Evolutionary conservation across 2,329 filamentous ascomycete genomes (phyloP), one percentile per base, ranked within the genome.

Genomic region (Fusarium sp.): DNA sequence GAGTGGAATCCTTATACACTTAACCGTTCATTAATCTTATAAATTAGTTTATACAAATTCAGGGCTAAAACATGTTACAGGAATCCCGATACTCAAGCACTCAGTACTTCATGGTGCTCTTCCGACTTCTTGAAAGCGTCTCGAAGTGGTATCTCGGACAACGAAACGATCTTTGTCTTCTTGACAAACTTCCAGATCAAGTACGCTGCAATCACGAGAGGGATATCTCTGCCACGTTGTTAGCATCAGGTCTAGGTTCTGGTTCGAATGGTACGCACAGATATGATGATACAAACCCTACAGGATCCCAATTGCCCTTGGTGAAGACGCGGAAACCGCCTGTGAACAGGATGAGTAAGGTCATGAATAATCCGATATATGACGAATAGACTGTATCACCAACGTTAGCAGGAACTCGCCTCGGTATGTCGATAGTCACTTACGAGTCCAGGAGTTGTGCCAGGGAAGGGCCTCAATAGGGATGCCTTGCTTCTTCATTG

Each of bases 311-410:
- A 58, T 86, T 84, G 4, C 87, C 87, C 35, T 77, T 78, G 2
- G 86, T 88, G 60, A 90, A 90, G 5, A 87, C 85, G 3, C 80
- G 73, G 68, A 93, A 93, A 1, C 91, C 91, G 37, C 88, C 87
- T 6, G 91, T 93, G 40, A 93, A 81, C 5, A 94, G 79, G 62
- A 93, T 89, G 40, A 91, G 76, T 27, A 88, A 79, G 72, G 84
- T 87, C 81, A 89, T 86, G 62, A 82, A 74, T 7, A 94, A 80
- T 0, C 87, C 86, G 10, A 80, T 77, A 68, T 84, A 89, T 0
- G 91, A 91, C 14, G 83, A 85, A 67, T 88, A 89, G 14, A 83
- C 86, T 88, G 10, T n/a, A 22, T 32, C 19, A 22, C 3, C 4
- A 9, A 3, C 17, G 33, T 69, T 41, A 68, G 56, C 3, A 35